These are phyloP conservation scores for Volvox africanus DNA, from an alignment of 139 green algal genomes.

Conservation along the genomic window DNA sequence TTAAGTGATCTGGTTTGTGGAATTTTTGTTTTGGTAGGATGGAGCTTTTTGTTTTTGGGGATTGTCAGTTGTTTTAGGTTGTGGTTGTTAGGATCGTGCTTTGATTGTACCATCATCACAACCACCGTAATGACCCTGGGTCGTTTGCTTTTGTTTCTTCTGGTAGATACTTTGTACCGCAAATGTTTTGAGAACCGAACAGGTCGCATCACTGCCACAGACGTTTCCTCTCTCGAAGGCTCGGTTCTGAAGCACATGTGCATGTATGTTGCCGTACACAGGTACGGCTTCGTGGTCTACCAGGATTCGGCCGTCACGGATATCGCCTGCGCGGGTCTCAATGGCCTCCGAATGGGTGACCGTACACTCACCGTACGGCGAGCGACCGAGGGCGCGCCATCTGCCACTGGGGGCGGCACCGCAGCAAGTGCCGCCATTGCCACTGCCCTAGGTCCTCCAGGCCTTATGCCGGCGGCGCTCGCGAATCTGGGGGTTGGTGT, in stretches of 20 bases:
- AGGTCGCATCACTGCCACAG: not conserved
- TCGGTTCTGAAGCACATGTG: no score
- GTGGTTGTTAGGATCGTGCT: no score
- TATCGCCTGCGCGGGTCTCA: slow-evolving; percentile 88
- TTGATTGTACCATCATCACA: no score
- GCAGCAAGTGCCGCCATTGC: not conserved
- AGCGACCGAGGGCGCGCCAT: slow-evolving; percentile 71
- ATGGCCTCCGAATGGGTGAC: slow-evolving; percentile 98
- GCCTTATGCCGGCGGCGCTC: slow-evolving; percentile 12
- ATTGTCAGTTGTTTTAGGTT: no score
- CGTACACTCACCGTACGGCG: slow-evolving; percentile 92
- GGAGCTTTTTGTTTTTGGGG: no score
- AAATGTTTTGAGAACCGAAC: no score
- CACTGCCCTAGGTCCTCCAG: slow-evolving; percentile 3
- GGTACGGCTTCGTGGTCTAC: slow-evolving; percentile 97
- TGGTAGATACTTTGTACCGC: no score
- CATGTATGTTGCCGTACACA: slow-evolving; percentile 40
- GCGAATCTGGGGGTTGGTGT: not conserved
- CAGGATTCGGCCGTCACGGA: slow-evolving; percentile 87
- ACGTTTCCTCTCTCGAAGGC: no score
- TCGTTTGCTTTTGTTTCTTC: no score
- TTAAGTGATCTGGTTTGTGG: no score
- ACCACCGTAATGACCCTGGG: no score
- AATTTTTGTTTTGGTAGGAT: no score
- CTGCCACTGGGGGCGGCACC: not conserved